phyloP scores from a whole-genome alignment of 768 basidiomycete genomes.

The Mycena filopes region DNA sequence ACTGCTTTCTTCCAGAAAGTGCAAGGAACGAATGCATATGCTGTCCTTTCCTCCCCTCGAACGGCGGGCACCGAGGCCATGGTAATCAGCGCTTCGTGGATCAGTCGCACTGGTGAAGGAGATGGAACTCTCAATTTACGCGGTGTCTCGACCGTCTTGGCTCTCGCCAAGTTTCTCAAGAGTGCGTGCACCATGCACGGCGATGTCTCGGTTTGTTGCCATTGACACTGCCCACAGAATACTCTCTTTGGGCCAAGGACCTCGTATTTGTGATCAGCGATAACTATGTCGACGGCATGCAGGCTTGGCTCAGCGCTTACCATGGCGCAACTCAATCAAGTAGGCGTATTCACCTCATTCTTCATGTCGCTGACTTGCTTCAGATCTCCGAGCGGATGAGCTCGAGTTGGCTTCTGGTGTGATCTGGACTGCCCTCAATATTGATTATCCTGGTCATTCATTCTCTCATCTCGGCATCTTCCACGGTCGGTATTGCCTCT shows the following conservation, averaged over 20 bases:
- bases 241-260: slow-evolving; percentile 96
- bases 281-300: slow-evolving; percentile 89
- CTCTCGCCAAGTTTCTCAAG: slow-evolving; percentile 86
- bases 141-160: slow-evolving; percentile 86
- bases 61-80: slow-evolving; percentile 95
- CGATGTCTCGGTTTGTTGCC: neutral
- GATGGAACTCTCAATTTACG: slow-evolving; percentile 78
- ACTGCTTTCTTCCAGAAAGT: slow-evolving; percentile 52
- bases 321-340: slow-evolving; percentile 77
- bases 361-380: neutral
- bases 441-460: slow-evolving; percentile 97
- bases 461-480: slow-evolving; percentile 97
- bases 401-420: slow-evolving; percentile 81
- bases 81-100: slow-evolving; percentile 91
- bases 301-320: slow-evolving; percentile 90
- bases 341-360: slow-evolving; percentile 41
- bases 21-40: slow-evolving; percentile 85
- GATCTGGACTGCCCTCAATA: slow-evolving; percentile 94
- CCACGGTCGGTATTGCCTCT: slow-evolving; percentile 68
- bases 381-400: slow-evolving; percentile 75
- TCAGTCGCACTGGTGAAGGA: slow-evolving; percentile 71
- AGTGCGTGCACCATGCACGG: slow-evolving; percentile 55
- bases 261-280: slow-evolving; percentile 91
- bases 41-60: slow-evolving; percentile 83
- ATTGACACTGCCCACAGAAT: slow-evolving; percentile 55